These are phyloP conservation scores for Cyathus striatus DNA, from an alignment of 768 basidiomycete genomes.

Conservation along the genomic window DNA sequence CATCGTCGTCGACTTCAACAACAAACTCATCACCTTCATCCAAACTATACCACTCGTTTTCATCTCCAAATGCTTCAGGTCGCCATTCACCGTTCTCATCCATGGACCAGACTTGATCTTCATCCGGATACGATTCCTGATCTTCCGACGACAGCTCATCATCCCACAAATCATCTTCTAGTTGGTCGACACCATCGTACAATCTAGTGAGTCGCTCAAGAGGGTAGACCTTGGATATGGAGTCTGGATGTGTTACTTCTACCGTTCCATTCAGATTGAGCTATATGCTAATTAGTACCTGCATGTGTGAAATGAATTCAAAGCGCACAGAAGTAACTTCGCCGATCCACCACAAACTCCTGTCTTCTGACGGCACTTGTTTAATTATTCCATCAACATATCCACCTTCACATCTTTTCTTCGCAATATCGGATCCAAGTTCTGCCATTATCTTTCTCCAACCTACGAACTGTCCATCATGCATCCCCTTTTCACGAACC, in stretches of 20 bases:
- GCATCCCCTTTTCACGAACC: slow-evolving; percentile 58
- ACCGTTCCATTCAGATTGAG: slow-evolving; percentile 71
- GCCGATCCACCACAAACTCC: slow-evolving; percentile 71
- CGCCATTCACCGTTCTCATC: slow-evolving; percentile 43
- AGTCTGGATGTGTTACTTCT: slow-evolving; percentile 67
- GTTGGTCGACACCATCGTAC: slow-evolving; percentile 77
- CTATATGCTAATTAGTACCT: slow-evolving; percentile 27
- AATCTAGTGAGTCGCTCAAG: slow-evolving; percentile 69
- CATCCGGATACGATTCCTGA: slow-evolving; percentile 35
- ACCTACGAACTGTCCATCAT: slow-evolving; percentile 50
- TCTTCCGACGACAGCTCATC: slow-evolving; percentile 42
- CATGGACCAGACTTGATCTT: slow-evolving; percentile 38
- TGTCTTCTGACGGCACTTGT: slow-evolving; percentile 32
- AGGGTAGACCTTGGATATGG: slow-evolving; percentile 42
- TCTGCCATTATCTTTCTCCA: slow-evolving; percentile 73
- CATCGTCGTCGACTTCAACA: slow-evolving; percentile 14
- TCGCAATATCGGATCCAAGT: slow-evolving; percentile 56
- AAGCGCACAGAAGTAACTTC: slow-evolving; percentile 70
- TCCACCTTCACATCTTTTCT: slow-evolving; percentile 30
- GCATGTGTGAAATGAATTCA: slow-evolving; percentile 5
- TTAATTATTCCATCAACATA: slow-evolving; percentile 36
- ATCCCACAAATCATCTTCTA: slow-evolving; percentile 64
- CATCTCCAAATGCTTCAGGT: slow-evolving; percentile 32
- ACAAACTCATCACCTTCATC: slow-evolving; percentile 23
- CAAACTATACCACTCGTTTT: slow-evolving; percentile 32